Evolutionary conservation across 2,329 filamentous ascomycete genomes (phyloP).

Genomic region (Sphaerostilbella broomeana): DNA sequence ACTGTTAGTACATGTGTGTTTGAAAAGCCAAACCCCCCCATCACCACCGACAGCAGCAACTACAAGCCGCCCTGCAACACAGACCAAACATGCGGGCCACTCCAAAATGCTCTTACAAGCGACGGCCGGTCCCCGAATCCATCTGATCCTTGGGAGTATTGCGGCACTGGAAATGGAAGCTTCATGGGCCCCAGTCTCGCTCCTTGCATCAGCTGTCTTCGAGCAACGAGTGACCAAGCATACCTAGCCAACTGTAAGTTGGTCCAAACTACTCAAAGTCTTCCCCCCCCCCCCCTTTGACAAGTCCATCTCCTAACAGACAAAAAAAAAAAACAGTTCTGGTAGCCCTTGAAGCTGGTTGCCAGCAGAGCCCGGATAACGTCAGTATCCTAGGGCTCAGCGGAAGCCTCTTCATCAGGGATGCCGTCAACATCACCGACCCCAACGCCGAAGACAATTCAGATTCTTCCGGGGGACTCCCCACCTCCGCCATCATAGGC

Average conservation of each 20-base stretch:
- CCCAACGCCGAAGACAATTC: constrained; percentile 22
- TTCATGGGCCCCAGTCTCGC: constrained; percentile 28
- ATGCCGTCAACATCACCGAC: constrained; percentile 35
- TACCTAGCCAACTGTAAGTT: constrained; percentile 45
- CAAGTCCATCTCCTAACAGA: too few relatives aligned
- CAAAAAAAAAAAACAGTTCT: constrained; percentile 32
- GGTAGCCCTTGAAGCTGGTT: constrained; percentile 41
- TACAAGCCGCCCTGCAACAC: constrained; percentile 38
- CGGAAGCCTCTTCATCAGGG: constrained; percentile 35
- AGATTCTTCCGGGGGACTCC: constrained; percentile 28
- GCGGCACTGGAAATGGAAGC: constrained; percentile 29
- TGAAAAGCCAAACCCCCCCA: constrained; percentile 22
- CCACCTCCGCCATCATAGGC: constrained; percentile 45
- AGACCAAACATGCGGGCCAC: constrained; percentile 33
- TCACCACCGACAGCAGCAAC: constrained; percentile 25
- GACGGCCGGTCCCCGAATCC: constrained; percentile 22
- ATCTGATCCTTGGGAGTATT: constrained; percentile 33
- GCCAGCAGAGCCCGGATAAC: constrained; percentile 35
- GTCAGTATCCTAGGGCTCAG: constrained; percentile 36
- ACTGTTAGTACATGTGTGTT: constrained; percentile 42
- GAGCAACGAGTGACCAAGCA: constrained; percentile 31
- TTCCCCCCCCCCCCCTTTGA: background rate
- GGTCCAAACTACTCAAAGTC: background rate
- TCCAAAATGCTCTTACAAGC: constrained; percentile 32
- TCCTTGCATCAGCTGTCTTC: constrained; percentile 38